Conservation (phyloP, 352 stramenopile genomes). For the Phytophthora foliorum region DNA sequence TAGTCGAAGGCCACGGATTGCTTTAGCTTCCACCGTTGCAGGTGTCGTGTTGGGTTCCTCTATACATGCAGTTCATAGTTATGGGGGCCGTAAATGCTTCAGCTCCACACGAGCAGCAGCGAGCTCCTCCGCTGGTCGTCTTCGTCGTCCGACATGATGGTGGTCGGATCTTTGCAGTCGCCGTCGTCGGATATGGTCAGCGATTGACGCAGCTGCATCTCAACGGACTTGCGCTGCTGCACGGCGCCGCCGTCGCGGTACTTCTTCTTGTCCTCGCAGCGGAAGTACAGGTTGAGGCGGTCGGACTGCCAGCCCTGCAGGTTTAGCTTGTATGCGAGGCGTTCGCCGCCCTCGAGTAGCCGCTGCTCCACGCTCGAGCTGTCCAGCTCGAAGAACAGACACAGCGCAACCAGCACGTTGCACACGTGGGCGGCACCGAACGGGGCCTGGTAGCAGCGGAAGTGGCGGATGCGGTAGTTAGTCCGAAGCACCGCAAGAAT, state of each 20-base stretch:
- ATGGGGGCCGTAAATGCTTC: no score
- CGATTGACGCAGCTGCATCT: slow-evolving; percentile 28
- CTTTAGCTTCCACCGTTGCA: background rate
- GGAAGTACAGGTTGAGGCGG: slow-evolving; percentile 43
- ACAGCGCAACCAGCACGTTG: slow-evolving; percentile 50
- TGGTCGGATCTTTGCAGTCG: slow-evolving; percentile 20
- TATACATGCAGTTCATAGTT: slow-evolving; percentile 31
- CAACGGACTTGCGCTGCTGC: slow-evolving; percentile 25
- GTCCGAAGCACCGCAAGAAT: slow-evolving; percentile 41
- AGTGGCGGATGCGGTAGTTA: slow-evolving; percentile 44
- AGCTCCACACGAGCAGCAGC: slow-evolving; percentile 29
- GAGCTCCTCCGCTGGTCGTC: slow-evolving; percentile 31
- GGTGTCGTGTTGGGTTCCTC: slow-evolving; percentile 9
- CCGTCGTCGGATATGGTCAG: slow-evolving; percentile 24
- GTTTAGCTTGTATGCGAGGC: slow-evolving; percentile 43
- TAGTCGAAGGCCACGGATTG: slow-evolving; percentile 5
- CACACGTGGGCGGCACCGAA: slow-evolving; percentile 29
- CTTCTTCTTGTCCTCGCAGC: slow-evolving; percentile 36
- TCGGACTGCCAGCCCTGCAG: slow-evolving; percentile 58
- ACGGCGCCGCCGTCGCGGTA: slow-evolving; percentile 14
- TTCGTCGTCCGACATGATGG: slow-evolving; percentile 17
- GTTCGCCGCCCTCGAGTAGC: slow-evolving; percentile 35
- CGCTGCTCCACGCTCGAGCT: slow-evolving; percentile 25
- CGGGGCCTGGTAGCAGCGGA: slow-evolving; percentile 32
- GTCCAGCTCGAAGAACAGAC: slow-evolving; percentile 52